phyloP scores from a whole-genome alignment of 2,329 filamentous ascomycete genomes.

The Ophiostoma sp. region DNA sequence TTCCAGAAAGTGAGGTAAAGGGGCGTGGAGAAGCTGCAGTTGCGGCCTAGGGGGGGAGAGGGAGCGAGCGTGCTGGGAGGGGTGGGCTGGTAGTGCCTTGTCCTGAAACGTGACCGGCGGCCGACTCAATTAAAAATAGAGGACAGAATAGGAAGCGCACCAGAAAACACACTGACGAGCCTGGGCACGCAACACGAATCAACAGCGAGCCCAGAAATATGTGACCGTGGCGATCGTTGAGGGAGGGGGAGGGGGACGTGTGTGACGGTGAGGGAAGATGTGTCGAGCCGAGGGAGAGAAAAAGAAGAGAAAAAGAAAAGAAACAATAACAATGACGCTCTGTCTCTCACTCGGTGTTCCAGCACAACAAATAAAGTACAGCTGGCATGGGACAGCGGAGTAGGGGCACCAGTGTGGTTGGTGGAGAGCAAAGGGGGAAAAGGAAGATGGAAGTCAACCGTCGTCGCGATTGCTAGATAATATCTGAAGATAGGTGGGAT shows the following conservation, averaged over 20 bases:
- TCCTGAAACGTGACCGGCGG: constrained; percentile 18
- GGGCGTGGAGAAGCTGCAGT: constrained; percentile 12
- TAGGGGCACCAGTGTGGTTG: constrained; percentile 8
- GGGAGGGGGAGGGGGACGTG: neutral
- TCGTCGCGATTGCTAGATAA: constrained; percentile 14
- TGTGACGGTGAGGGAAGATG: neutral
- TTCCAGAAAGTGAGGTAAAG: constrained; percentile 2
- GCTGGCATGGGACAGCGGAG: constrained; percentile 21
- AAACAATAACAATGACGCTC: constrained; percentile 19
- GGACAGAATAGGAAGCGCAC: neutral
- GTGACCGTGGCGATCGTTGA: constrained; percentile 1
- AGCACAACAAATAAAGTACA: constrained; percentile 21
- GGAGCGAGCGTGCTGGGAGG: constrained; percentile 10
- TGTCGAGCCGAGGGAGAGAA: neutral
- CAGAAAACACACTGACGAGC: neutral
- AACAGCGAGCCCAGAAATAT: neutral
- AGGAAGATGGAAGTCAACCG: neutral
- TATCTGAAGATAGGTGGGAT: constrained; percentile 13
- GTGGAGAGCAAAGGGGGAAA: constrained; percentile 16
- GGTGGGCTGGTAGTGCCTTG: constrained; percentile 9
- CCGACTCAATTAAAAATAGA: neutral
- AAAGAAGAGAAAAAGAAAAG: neutral
- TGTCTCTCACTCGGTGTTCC: neutral
- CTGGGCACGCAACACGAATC: neutral
- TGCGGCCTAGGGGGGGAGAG: constrained; percentile 4